Evolutionary conservation across 108 stramenopile genomes (phyloP), one percentile per base, ranked within the genome.

Genomic region (Pseudonitzschia pungens): DNA sequence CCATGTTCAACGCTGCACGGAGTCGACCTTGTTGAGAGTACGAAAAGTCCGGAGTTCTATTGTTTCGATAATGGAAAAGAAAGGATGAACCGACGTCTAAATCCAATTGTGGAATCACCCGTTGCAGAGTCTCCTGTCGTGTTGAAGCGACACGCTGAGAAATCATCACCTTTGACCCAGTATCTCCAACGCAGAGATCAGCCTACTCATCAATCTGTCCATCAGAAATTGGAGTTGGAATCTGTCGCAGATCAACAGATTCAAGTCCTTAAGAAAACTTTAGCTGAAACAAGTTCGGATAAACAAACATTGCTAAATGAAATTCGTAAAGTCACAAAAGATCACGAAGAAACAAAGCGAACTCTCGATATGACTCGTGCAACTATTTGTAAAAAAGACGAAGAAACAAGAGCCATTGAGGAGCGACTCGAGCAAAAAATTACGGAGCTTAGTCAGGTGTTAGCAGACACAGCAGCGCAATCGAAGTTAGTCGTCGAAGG

Each of bases 1-100:
- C 78, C 78, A 36, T 40, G 26, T 21, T 79, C 78, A 14, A 57
- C 60, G 16, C 69, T 79, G 11, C 50, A 69, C 14, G 78, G 78
- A 18, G 7, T 74, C 5, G 24, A 70, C 22, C 43, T 79, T 27
- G 52, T 79, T 24, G 78, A 74, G 6, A 70, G 58, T n/a, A n/a
- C n/a, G 14, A 65, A 27, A 15, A 48, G 20, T 50, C 28, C 66
- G 9, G 66, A 48, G 9, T 28, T 12, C 10, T 15, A 48, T 3
- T 48, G 24, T 4, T 67, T 48, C n/a, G 60, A 40, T 62, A 20
- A 28, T 40, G 66, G 66, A 67, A 42, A 1, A 15, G 55, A 57
- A 16, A 1, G 70, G 0, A 33, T 45, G 15, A 22, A 55, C 12
- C 52, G n/a, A 28, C 71, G 71, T 45, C 43, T 78, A 43, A 40